Base-by-base conservation (phyloP, 176 grass and related monocot genomes). In the sorghum (Sorghum bicolor) region DNA sequence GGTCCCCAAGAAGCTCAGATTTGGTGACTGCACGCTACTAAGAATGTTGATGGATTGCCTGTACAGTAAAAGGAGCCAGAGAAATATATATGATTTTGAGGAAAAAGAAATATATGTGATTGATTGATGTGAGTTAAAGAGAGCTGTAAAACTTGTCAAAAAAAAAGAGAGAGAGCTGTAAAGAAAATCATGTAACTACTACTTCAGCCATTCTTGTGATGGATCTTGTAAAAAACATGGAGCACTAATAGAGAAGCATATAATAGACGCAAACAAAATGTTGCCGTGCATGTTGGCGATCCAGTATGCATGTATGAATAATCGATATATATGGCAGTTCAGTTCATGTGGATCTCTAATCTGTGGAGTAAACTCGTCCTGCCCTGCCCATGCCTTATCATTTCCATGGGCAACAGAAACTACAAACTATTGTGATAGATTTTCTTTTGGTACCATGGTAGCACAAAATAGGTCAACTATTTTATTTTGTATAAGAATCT, bases 21-120 rank as follows among this genome's bases (percentile, higher is more conserved):
- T 92, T 33, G 94, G 94, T 1, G 94, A 85, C 15, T 91, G 89
- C 63, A 97, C 83, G 58, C 87, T 90, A 40, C 86, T 91, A 32
- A 90, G 86, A 66, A 93, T 98, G 90, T 98, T 89, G 10, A 98
- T 98, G 6, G 92, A 98, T 78, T 98, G 92, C 90, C 95, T 98
- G 90, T 77, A 31, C 62, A 64, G 1, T 12, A 67, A 78, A 43
- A 81, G 14, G 25, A 43, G 32, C 8, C 0, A 61, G 39, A 33
- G 43, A 69, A 13, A 52, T 43, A 43, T 8, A 44, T 67, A 63
- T 85, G 75, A 68, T 22, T n/a, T n/a, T n/a, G n/a, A n/a, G n/a
- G n/a, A n/a, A n/a, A n/a, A n/a, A n/a, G n/a, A n/a, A n/a, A n/a
- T n/a, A n/a, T n/a, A 43, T 67, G 76, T 84, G 74, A 68, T 22